phyloP scores from a whole-genome alignment of 495 filamentous ascomycete genomes.

The Polyplosphaeria fusca region DNA sequence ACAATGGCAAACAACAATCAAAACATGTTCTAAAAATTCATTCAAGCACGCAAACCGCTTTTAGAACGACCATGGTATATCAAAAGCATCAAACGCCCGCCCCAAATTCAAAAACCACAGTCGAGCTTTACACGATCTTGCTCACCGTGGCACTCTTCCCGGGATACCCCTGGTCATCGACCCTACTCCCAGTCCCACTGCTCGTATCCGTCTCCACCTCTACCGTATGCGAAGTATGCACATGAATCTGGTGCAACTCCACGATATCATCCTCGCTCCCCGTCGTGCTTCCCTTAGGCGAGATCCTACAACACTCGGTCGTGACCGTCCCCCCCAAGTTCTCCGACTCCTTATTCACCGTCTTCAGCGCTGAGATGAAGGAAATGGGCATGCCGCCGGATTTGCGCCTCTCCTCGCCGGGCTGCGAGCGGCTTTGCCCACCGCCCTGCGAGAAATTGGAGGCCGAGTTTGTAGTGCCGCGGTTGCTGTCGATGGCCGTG shows the following conservation, averaged over 20 bases:
- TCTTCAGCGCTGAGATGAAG: not conserved
- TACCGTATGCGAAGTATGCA: conserved; percentile 15
- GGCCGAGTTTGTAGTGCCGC: not conserved
- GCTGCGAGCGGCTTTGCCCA: not conserved
- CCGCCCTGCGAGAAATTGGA: not conserved
- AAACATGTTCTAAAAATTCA: too few relatives aligned
- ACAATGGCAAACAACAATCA: too few relatives aligned
- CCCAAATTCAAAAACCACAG: too few relatives aligned
- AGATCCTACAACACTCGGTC: not conserved
- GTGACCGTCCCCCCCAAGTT: not conserved
- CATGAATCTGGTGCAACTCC: conserved; percentile 18
- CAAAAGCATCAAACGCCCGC: too few relatives aligned
- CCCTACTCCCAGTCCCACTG: too few relatives aligned
- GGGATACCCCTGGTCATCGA: too few relatives aligned
- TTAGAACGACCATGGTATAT: too few relatives aligned
- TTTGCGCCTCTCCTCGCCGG: not conserved
- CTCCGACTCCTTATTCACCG: too few relatives aligned
- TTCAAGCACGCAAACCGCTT: too few relatives aligned
- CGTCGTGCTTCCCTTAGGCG: not conserved
- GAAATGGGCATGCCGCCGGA: not conserved
- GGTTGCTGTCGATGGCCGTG: conserved; percentile 46
- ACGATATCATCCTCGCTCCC: conserved; percentile 4
- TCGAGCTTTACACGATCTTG: too few relatives aligned
- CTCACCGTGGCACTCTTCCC: too few relatives aligned
- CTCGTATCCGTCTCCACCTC: conserved; percentile 22